Conservation (phyloP, 2,329 filamentous ascomycete species). For the Davidsoniella australis region DNA sequence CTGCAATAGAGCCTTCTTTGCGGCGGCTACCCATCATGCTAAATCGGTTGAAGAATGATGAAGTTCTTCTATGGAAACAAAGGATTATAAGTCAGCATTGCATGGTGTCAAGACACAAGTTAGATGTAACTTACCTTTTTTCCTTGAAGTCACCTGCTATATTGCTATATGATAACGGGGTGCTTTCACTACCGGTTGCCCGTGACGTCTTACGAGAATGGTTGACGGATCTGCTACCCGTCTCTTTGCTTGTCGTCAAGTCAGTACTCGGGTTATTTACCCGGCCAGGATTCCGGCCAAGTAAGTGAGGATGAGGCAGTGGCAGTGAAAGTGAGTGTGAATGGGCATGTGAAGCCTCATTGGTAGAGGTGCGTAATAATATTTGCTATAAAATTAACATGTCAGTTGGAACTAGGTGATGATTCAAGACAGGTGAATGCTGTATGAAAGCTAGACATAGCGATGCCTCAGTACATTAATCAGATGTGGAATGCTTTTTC, state of each 20-base stretch:
- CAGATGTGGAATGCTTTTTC: no score
- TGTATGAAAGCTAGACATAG: no score
- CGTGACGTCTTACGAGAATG: no score
- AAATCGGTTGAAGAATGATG: conserved; percentile 75
- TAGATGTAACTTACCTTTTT: conserved; percentile 39
- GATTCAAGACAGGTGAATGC: no score
- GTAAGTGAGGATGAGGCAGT: conserved; percentile 1
- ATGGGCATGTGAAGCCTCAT: conserved; percentile 1
- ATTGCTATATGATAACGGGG: no score
- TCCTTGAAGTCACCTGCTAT: conserved; percentile 27
- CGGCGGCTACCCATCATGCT: conserved; percentile 34
- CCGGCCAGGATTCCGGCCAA: neutral
- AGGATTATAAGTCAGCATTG: neutral
- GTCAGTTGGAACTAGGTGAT: neutral
- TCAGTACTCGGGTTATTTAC: neutral
- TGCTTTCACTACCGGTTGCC: no score
- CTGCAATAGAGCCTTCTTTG: conserved; percentile 21
- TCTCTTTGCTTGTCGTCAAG: conserved; percentile 1
- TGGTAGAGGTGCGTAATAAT: conserved; percentile 3
- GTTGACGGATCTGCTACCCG: neutral
- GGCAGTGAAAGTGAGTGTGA: neutral
- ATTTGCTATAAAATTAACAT: conserved; percentile 5
- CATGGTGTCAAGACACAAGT: neutral
- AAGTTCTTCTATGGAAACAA: conserved; percentile 49
- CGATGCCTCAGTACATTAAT: no score